A percentile compares a stretch with the other conserved stretches of the same genome.
These are phyloP conservation scores for Phytophthora foliorum DNA, from an alignment of 352 stramenopile species.

Conservation along the genomic window DNA sequence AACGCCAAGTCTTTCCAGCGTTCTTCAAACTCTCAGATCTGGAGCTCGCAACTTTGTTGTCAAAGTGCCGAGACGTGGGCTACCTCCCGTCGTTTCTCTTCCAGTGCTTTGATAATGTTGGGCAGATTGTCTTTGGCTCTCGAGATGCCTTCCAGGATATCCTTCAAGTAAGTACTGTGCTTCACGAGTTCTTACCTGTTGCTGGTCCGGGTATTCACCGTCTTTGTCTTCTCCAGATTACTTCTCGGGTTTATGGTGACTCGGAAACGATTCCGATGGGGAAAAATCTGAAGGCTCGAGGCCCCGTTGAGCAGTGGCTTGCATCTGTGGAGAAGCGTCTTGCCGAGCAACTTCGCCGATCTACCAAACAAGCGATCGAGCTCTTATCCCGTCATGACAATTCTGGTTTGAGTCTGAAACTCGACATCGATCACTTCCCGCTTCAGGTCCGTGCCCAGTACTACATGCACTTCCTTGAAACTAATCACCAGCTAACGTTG, in stretches of 20 bases:
- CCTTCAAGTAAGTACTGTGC: conserved; percentile 26
- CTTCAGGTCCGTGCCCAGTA: conserved; percentile 36
- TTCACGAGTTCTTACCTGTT: neutral
- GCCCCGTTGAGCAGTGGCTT: conserved; percentile 77
- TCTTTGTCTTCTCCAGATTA: conserved; percentile 23
- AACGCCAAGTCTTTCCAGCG: conserved; percentile 64
- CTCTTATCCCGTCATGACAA: conserved; percentile 28
- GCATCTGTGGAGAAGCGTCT: conserved; percentile 66
- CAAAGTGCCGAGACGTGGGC: conserved; percentile 52
- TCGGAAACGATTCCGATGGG: conserved; percentile 68
- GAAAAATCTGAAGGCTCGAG: conserved; percentile 79
- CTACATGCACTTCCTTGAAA: neutral
- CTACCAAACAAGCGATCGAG: conserved; percentile 54
- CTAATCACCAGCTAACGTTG: neutral
- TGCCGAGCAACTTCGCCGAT: conserved; percentile 61
- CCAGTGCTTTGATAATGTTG: conserved; percentile 81
- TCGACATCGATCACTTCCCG: conserved; percentile 24
- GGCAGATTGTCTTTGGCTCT: conserved; percentile 61
- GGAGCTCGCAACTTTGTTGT: conserved; percentile 64
- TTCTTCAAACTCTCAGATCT: conserved; percentile 77
- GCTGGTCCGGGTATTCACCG: neutral
- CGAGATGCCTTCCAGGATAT: conserved; percentile 75
- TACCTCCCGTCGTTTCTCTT: conserved; percentile 67
- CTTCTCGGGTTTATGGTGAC: conserved; percentile 50
- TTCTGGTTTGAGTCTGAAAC: neutral